Conservation (phyloP, 2,329 filamentous ascomycete genomes). For the Botrytis medusae region DNA sequence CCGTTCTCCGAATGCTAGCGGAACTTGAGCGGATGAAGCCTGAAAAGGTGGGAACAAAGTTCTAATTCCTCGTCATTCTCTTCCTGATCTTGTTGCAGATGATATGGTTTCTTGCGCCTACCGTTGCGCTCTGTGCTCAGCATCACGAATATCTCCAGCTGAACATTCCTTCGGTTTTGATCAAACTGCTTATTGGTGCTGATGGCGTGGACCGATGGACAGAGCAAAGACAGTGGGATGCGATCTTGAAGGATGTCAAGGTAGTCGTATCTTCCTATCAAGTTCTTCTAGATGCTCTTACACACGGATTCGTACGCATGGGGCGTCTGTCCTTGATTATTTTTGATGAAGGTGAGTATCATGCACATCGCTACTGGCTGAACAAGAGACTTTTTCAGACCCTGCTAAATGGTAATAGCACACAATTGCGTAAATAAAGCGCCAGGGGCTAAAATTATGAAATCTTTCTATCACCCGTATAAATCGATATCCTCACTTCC, state of each 20-base stretch:
- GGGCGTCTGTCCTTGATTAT: slow-evolving; percentile 55
- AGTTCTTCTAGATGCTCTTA: slow-evolving; percentile 59
- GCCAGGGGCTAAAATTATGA: slow-evolving; percentile 39
- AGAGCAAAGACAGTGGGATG: slow-evolving; percentile 59
- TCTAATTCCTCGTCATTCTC: background rate
- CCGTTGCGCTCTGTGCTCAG: slow-evolving; percentile 65
- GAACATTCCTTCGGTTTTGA: slow-evolving; percentile 56
- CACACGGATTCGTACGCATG: slow-evolving; percentile 61
- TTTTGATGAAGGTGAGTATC: slow-evolving; percentile 61
- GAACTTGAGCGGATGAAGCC: slow-evolving; percentile 57
- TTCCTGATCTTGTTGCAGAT: slow-evolving; percentile 41
- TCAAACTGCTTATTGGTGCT: slow-evolving; percentile 54
- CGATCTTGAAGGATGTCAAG: slow-evolving; percentile 53
- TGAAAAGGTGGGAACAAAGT: slow-evolving; percentile 50
- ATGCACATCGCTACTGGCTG: background rate
- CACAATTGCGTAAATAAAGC: slow-evolving; percentile 39
- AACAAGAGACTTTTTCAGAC: background rate
- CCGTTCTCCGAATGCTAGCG: slow-evolving; percentile 64
- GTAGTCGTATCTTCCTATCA: slow-evolving; percentile 64
- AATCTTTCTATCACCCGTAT: slow-evolving; percentile 35
- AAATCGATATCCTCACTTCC: slow-evolving; percentile 31
- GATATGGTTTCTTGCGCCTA: slow-evolving; percentile 74
- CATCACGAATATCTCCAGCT: slow-evolving; percentile 60
- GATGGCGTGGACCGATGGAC: slow-evolving; percentile 64
- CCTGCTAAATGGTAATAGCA: slow-evolving; percentile 28